Base-by-base conservation (phyloP, 345 rosid genomes). In the Theobroma cacao region DNA sequence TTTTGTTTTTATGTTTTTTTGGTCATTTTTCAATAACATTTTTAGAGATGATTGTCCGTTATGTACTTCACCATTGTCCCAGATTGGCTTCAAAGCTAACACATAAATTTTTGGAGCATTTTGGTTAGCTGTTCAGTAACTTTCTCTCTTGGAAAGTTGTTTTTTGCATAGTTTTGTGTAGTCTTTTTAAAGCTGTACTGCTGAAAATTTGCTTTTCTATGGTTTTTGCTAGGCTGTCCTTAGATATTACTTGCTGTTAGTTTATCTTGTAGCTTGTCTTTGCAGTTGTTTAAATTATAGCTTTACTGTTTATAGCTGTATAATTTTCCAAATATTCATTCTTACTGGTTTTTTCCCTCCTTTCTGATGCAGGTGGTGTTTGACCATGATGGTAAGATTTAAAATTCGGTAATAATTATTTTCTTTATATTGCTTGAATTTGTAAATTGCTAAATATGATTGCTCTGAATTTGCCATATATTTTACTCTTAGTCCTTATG, bases 301-400 rank as follows among this genome's bases (percentile, higher is more conserved):
- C 17, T 65, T 65, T 65, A 36, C 55, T 68, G 11, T 45, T 70
- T 28, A 40, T 45, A 11, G 61, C 61, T 52, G 31, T 50, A 72
- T 72, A 52, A 72, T 50, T 31, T 72, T 33, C 26, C 61, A 12
- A 11, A 18, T 31, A 52, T 20, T 20, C 0, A 5, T 79, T 26
- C 87, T 84, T 76, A 82, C 77, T 11, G 38, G 30, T 80, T 75
- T 41, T 74, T 70, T 45, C 79, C 7, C n/a, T n/a, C 70, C 68
- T 74, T 81, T 82, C 63, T 48, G 59, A 61, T 84, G 92, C 97
- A 96, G 98, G 99, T 96, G 80, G 98, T 90, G 82, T 96, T 96
- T 78, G 98, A 94, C 90, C 94, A 96, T 88, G 98, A 96, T 89
- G 99, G 99, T 96, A 84, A 88, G 97, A 72, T 47, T 52, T 74